Conservation (phyloP, 805 yeast species). For the Dipodascopsis tothii region DNA sequence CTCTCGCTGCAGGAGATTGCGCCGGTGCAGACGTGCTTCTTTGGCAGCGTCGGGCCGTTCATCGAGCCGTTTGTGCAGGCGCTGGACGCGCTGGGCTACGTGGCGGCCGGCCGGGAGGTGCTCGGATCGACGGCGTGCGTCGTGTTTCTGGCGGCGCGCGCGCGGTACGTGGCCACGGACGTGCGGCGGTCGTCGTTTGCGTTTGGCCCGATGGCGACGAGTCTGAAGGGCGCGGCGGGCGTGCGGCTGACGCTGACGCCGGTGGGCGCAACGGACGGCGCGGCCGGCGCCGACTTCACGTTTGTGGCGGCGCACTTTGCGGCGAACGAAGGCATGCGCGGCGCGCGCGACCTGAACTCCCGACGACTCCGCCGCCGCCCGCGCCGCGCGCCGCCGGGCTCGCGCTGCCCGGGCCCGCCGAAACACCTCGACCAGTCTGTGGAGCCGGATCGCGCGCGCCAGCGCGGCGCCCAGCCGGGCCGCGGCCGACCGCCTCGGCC, state of each 20-base stretch:
- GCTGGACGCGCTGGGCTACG: conserved; percentile 7
- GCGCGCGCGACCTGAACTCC: conserved; percentile 49
- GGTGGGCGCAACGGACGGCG: conserved; percentile 14
- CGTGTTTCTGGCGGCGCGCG: conserved; percentile 23
- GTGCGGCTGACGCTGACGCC: conserved; percentile 40
- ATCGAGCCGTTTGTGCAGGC: conserved; percentile 25
- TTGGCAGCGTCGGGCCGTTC: conserved; percentile 27
- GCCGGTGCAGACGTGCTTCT: conserved; percentile 31
- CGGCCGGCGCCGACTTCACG: conserved; percentile 38
- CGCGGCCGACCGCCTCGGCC: too few relatives aligned
- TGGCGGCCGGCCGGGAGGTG: conserved; percentile 7
- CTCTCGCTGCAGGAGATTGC: conserved; percentile 34
- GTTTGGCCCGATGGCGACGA: conserved; percentile 51
- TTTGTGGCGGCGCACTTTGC: conserved; percentile 65
- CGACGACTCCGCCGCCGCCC: too few relatives aligned
- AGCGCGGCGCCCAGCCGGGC: too few relatives aligned
- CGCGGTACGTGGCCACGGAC: conserved; percentile 32
- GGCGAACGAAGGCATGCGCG: conserved; percentile 66
- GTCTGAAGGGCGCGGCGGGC: conserved; percentile 70
- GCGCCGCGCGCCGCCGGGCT: too few relatives aligned
- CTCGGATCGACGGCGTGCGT: conserved; percentile 31
- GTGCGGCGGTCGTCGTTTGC: conserved; percentile 22
- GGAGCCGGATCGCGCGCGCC: too few relatives aligned
- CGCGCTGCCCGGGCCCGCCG: too few relatives aligned
- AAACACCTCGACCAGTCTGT: too few relatives aligned